Base-by-base conservation (phyloP, 2,329 filamentous ascomycete genomes). In the Lachnellula hyalina region DNA sequence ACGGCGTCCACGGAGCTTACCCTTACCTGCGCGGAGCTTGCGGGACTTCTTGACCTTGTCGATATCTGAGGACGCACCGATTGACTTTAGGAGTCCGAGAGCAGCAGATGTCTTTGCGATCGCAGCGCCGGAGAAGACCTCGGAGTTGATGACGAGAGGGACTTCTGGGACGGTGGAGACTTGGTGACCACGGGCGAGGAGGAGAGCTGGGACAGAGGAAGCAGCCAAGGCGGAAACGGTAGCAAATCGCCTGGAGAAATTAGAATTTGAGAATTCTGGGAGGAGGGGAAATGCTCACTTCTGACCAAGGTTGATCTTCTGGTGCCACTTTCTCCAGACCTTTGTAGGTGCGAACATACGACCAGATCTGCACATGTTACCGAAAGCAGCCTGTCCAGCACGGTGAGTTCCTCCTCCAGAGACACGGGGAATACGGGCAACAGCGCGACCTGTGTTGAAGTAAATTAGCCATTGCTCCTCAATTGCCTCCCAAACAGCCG, bases 271-370 rank as follows among this genome's bases (percentile, higher is more conserved):
- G 62, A 69, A 63, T 55, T 34, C 50, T 7, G 15, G 6, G 11
- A 12, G 44, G 38, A 51, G n/a, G 40, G 58, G 36, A 42, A 47
- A 52, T 60, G 53, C 61, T 77, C 75, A 91, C 90, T 94, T 96
- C 86, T 99, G 94, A 78, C 89, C 89, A 78, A 95, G 85, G 85
- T 96, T 96, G 86, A 99, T 85, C 91, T 97, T 97, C 84, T 96
- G 85, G 85, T 99, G 94, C 95, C 94, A 99, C 84, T 96, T 96
- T 77, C 94, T 86, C 95, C 94, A 99, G 82, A 96, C 89, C 88
- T 99, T 99, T 80, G 94, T 99, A 68, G 94, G 94, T 70, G 94
- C 94, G 82, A 99, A 99, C 94, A 99, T 99, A 82, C 94, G 94
- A 83, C 95, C 94, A 75, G 93, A 96, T 77, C 94, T 92, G 83